Conservation (phyloP, 257 asterid species). For the Leptodermis oblonga region DNA sequence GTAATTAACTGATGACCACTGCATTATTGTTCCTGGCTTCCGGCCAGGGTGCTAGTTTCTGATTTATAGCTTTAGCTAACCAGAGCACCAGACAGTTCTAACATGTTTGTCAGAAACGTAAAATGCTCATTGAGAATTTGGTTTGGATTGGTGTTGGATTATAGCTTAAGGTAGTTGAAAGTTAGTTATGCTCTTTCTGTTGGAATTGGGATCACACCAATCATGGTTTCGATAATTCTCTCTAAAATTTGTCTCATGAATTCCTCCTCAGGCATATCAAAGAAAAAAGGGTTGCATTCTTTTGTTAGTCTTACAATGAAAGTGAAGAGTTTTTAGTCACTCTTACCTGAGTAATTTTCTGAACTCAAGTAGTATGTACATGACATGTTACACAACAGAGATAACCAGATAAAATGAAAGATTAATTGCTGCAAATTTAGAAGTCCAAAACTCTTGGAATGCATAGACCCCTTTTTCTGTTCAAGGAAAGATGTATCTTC, state of each 20-base stretch:
- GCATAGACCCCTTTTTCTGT: neutral
- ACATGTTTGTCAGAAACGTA: neutral
- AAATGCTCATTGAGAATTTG: neutral
- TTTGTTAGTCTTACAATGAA: neutral
- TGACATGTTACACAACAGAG: neutral
- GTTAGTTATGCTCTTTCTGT: neutral
- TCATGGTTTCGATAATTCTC: neutral
- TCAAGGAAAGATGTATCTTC: neutral
- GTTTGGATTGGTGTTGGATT: neutral
- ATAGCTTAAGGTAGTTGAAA: neutral
- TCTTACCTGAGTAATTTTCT: neutral
- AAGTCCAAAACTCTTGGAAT: neutral
- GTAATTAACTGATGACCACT: neutral
- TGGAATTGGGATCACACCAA: neutral
- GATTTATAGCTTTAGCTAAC: neutral
- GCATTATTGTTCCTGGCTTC: neutral
- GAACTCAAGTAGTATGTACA: neutral
- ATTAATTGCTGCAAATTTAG: neutral
- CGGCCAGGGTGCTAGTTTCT: neutral
- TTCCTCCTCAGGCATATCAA: neutral
- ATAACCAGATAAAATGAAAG: neutral
- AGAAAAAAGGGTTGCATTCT: neutral
- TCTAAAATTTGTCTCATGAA: neutral
- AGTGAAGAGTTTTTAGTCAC: neutral
- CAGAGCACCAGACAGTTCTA: neutral